Evolutionary conservation across 257 asterid species (phyloP), one percentile per base, ranked within the genome.

Genomic region (Solanum peruvianum): DNA sequence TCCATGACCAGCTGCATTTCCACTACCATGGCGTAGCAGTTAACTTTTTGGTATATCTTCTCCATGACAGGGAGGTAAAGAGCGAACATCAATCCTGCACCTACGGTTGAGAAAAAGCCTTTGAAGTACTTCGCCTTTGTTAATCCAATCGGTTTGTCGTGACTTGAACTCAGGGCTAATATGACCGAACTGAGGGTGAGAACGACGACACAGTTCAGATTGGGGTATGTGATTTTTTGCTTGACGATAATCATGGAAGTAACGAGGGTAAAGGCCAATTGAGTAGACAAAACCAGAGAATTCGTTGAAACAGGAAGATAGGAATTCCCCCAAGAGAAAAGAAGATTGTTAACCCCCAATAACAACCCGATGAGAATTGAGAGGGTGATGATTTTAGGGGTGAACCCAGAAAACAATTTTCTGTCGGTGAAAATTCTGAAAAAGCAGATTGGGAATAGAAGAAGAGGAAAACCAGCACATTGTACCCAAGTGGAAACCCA

Each of bases 401-500:
- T 91, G 60, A 95, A 90, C 1, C 93, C 80, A 0, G 98, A 85
- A 12, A 95, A 96, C 6, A 97, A 98, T 3, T 35, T 75, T 42
- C 96, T 88, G 3, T 35, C 1, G 7, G 95, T 90, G 44, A 41
- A 72, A 41, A 67, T 86, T 60, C 58, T 89, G 3, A 95, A 96
- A 89, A 94, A 88, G 23, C n/a, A 88, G 0, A 91, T 27, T 0
- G 97, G 95, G 2, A 88, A 45, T 9, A 94, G 25, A 31, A 96
- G 96, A 9, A 96, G 86, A 2, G 99, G 98, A 41, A 96, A 96
- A 2, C 99, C 99, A 5, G 97, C 96, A 37, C 92, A 90, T 69
- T 96, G 98, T 12, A 95, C 91, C 94, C 92, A 94, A 7, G 99
- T 96, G 13, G 97, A 91, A 11, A 94, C 92, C 99, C 99, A 96